These are phyloP conservation scores for Reutealis trisperma DNA, from an alignment of 345 rosid genomes.

Conservation along the genomic window DNA sequence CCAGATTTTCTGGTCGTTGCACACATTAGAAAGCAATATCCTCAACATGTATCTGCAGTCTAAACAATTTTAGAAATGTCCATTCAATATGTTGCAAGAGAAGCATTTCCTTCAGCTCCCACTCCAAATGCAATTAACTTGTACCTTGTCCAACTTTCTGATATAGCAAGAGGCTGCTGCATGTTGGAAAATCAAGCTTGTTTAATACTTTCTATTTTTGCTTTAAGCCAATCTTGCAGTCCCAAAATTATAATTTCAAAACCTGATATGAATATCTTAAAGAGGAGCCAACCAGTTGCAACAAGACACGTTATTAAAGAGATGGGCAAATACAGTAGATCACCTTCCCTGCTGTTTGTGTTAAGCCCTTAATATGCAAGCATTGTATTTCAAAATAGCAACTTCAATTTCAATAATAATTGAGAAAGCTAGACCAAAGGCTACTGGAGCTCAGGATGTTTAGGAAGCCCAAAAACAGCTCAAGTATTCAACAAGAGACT, in stretches of 20 bases:
- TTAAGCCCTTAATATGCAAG: not conserved
- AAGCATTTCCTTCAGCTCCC: constrained; percentile 3
- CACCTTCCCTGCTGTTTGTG: not conserved
- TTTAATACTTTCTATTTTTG: not conserved
- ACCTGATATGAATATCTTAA: not conserved
- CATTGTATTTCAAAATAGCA: not conserved
- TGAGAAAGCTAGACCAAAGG: not conserved
- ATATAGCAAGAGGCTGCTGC: constrained; percentile 27
- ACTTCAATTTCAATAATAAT: not conserved
- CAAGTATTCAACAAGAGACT: not conserved
- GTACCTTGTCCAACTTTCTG: constrained; percentile 14
- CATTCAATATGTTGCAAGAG: constrained; percentile 5
- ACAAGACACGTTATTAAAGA: not conserved
- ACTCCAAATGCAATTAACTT: constrained; percentile 10
- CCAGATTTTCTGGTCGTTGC: not conserved
- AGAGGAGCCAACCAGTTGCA: not conserved
- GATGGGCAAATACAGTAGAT: not conserved
- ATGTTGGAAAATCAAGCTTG: not conserved
- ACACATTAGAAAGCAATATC: not conserved
- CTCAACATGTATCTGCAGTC: not conserved
- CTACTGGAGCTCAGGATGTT: not conserved
- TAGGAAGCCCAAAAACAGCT: constrained; percentile 6
- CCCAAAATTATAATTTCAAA: not conserved
- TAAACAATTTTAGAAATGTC: not conserved
- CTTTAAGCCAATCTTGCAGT: not conserved